Evolutionary conservation across 495 filamentous ascomycete species (phyloP), one percentile per base, ranked within the genome.

Genomic region (Podospora anserina): DNA sequence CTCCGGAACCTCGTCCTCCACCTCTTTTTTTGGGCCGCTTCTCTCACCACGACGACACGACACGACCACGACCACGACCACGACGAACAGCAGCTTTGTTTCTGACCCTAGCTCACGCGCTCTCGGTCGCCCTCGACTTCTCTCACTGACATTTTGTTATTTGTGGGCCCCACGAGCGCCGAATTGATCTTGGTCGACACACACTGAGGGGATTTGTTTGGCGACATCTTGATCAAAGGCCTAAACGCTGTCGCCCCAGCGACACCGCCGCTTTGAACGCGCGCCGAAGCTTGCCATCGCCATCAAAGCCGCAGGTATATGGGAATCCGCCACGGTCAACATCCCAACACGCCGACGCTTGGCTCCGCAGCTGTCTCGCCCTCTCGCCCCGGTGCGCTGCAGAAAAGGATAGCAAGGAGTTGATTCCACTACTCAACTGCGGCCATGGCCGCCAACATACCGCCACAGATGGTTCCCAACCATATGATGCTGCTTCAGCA

Each of bases 361-460:
- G 39, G 39, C 39, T 49, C 39, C 39, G 39, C 15, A 16, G 39
- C 39, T 49, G 15, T 0, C 39, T 16, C 30, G 1, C 39, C 39
- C 6, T 49, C 39, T 49, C 39, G 2, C 9, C 39, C 5, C 13
- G 39, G 39, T 3, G 39, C 15, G 5, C 9, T 49, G 5, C 39
- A 49, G 34, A 39, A 39, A 39, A 6, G 9, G 39, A 9, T 11
- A 49, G 39, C 39, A 16, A 49, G 39, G 39, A 49, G 39, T 49
- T 49, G 39, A 49, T 49, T 0, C 6, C 70, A 64, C 49, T 56
- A 64, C 34, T 20, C 58, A 66, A 54, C 63, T 65, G 80, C 81
- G 79, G 78, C 82, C 68, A 84, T 84, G 82, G 82, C 82, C 77
- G 79, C 79, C 64, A 82, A 82, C 69, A 49, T 49, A 49, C 39